Conservation (phyloP, 1,139 yeast genomes). For the Pichia terricola region DNA sequence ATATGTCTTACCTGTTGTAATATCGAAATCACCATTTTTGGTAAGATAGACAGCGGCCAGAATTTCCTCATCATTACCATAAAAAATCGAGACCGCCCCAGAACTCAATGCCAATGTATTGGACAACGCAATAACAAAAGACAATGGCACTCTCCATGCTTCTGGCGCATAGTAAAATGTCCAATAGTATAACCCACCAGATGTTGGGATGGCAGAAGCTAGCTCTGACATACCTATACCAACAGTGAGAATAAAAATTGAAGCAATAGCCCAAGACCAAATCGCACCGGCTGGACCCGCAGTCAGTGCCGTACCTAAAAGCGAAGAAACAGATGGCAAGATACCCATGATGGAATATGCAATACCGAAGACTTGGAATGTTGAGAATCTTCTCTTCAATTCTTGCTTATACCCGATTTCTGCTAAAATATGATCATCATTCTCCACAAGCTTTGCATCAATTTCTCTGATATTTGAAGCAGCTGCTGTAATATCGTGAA, state of each 20-base stretch:
- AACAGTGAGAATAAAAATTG: slow-evolving; percentile 38
- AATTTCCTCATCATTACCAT: slow-evolving; percentile 47
- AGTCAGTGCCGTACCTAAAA: slow-evolving; percentile 30
- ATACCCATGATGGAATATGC: slow-evolving; percentile 46
- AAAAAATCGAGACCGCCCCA: slow-evolving; percentile 48
- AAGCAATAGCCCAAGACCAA: slow-evolving; percentile 58
- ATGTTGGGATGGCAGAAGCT: slow-evolving; percentile 58
- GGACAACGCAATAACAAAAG: slow-evolving; percentile 49
- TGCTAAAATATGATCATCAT: slow-evolving; percentile 33
- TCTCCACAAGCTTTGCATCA: slow-evolving; percentile 18
- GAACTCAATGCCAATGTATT: slow-evolving; percentile 50
- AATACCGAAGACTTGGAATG: slow-evolving; percentile 42
- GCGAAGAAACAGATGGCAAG: slow-evolving; percentile 36
- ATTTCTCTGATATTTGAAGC: slow-evolving; percentile 19
- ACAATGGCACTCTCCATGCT: slow-evolving; percentile 31
- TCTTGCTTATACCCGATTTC: slow-evolving; percentile 46
- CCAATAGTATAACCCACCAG: slow-evolving; percentile 59
- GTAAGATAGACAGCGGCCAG: slow-evolving; percentile 41
- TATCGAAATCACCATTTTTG: slow-evolving; percentile 36
- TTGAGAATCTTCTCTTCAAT: slow-evolving; percentile 35
- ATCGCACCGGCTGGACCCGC: slow-evolving; percentile 50
- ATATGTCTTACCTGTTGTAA: slow-evolving; percentile 38
- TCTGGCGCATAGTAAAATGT: slow-evolving; percentile 47
- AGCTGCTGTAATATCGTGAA: slow-evolving; percentile 9
- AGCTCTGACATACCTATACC: slow-evolving; percentile 52